Base-by-base conservation (phyloP, 2,329 filamentous ascomycete species). In the Claviceps capensis region DNA sequence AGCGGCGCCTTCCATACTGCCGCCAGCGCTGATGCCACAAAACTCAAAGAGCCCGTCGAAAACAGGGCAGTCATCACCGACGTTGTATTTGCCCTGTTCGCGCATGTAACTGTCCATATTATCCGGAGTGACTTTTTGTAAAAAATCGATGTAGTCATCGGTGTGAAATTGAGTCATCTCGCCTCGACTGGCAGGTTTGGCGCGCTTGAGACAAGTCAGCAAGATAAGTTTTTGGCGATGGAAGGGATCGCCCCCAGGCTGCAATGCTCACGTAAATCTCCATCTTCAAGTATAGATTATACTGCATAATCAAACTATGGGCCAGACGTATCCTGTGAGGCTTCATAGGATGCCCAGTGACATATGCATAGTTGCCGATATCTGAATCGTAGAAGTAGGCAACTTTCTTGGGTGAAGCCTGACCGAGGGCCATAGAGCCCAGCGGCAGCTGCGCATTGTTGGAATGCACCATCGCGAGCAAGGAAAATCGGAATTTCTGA, bases 341-440 rank as follows among this genome's bases (percentile, higher is more conserved):
- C 70, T 98, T 98, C 93, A 98, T 98, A 43, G 93, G 93, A 73
- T 98, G 93, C 19, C 88, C 89, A 56, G 88, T 89, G 53, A 95
- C 88, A 65, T 97, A 97, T 66, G 91, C 90, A 74, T 96, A 97
- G 69, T 97, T 97, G 58, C 91, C 91, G 65, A 97, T 93, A 71
- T 97, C 91, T 3, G 88, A 94, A 66, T 97, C 91, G 77, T 97
- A 97, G 69, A 97, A 97, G 72, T 97, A 97, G 52, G 91, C 91
- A 53, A 97, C 88, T 65, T 91, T 88, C 72, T 93, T 95, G 50
- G 73, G 70, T 26, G 73, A 70, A 49, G 68, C 61, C 53, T 71
- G 66, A 54, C 71, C 69, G 56, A 78, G 69, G 52, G 74, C 74
- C 43, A 69, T 67, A 47, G 73, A 71, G 56, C 74, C 67, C 55